Evolutionary conservation across 352 stramenopile genomes (phyloP).

Genomic region (Pythium diclinum): DNA sequence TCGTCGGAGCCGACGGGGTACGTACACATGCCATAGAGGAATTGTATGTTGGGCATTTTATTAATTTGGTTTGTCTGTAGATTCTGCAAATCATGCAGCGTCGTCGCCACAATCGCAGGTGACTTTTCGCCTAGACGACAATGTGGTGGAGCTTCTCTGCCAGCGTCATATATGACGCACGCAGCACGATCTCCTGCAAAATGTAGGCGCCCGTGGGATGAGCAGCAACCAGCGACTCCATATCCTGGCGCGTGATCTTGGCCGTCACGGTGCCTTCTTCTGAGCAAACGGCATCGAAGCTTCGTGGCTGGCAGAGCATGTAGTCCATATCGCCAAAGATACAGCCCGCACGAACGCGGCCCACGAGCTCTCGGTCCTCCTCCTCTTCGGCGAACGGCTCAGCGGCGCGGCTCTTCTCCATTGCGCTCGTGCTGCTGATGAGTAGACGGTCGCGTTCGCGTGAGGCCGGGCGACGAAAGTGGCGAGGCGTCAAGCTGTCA

Average conservation of each 20-base stretch:
- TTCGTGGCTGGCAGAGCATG: constrained; percentile 43
- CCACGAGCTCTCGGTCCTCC: constrained; percentile 38
- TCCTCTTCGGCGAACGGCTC: constrained; percentile 22
- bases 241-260: constrained; percentile 32
- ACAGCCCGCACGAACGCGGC: constrained; percentile 48
- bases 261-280: constrained; percentile 38
- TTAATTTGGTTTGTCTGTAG: constrained; percentile 20
- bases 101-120: constrained; percentile 30
- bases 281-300: constrained; percentile 47
- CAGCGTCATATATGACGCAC: constrained; percentile 57
- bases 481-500: constrained; percentile 16
- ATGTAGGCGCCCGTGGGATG: constrained; percentile 43
- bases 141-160: constrained; percentile 45
- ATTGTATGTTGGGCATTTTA: constrained; percentile 5
- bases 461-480: constrained; percentile 14
- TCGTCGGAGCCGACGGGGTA: constrained; percentile 50
- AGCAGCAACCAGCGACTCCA: constrained; percentile 28
- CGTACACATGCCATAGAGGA: background rate
- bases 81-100: constrained; percentile 63
- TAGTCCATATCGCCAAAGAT: constrained; percentile 74
- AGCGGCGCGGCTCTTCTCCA: background rate
- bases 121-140: constrained; percentile 18
- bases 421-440: background rate
- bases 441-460: constrained; percentile 6
- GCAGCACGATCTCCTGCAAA: constrained; percentile 52